Conservation (phyloP, 1,284 basidiomycete species). For the Thecaphora thlaspeos region DNA sequence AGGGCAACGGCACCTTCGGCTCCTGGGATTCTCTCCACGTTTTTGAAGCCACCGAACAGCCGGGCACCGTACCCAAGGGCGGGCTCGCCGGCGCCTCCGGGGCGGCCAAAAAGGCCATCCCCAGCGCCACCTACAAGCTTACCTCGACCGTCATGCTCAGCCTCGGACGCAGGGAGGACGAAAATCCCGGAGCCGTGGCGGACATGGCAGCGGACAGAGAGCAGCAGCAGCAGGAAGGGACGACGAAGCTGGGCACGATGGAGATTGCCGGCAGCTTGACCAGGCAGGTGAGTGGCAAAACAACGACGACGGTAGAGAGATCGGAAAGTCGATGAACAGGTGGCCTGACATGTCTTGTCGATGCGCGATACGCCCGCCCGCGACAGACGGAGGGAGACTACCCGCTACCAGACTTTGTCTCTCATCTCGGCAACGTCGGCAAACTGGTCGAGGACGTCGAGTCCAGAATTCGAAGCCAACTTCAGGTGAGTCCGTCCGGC, state of each 20-base stretch:
- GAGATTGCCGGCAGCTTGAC: conserved; percentile 94
- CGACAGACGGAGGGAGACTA: conserved; percentile 66
- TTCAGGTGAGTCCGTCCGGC: conserved; percentile 62
- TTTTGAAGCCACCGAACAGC: conserved; percentile 83
- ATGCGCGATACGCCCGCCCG: no score
- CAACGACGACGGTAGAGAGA: background rate
- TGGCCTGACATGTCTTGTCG: no score
- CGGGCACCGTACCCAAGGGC: conserved; percentile 13
- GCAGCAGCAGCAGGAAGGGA: conserved; percentile 1
- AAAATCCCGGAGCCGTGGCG: conserved; percentile 47
- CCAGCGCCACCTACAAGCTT: conserved; percentile 88
- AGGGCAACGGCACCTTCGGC: conserved; percentile 60
- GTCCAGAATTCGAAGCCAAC: conserved; percentile 92
- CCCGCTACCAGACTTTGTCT: conserved; percentile 53
- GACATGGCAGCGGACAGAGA: no score
- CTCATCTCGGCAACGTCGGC: conserved; percentile 89
- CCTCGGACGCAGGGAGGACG: conserved; percentile 67
- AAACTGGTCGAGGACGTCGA: conserved; percentile 98
- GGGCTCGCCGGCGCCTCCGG: conserved; percentile 60
- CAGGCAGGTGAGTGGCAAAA: conserved; percentile 69
- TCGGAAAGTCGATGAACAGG: no score
- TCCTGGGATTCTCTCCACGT: conserved; percentile 99
- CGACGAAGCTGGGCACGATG: conserved; percentile 68
- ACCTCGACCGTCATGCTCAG: conserved; percentile 98
- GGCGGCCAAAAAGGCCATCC: conserved; percentile 56